Evolutionary conservation across 306 rosid genomes (phyloP).

Genomic region (Vigna mungo): DNA sequence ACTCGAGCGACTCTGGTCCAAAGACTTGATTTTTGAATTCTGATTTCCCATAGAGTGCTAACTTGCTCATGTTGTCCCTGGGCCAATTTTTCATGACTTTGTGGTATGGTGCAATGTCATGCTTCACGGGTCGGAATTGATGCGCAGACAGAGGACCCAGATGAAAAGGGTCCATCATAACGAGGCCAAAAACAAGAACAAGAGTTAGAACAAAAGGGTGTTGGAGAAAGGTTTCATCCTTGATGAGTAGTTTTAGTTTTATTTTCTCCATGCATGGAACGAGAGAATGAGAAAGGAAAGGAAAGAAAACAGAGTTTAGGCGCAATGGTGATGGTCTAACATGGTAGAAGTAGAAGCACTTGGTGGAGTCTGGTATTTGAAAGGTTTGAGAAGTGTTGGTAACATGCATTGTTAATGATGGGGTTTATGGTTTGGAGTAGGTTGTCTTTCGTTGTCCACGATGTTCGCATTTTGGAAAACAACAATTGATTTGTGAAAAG

Average conservation of each 20-base stretch:
- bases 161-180: constrained; percentile 88
- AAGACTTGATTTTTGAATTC: constrained; percentile 75
- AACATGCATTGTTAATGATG: constrained; percentile 58
- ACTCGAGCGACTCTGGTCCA: constrained; percentile 93
- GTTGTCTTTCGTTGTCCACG: constrained; percentile 58
- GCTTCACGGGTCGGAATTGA: constrained; percentile 78
- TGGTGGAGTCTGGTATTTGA: constrained; percentile 47
- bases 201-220: constrained; percentile 66
- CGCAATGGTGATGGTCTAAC: constrained; percentile 24
- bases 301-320: not conserved
- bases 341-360: constrained; percentile 37
- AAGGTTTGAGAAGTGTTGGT: constrained; percentile 42
- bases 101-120: constrained; percentile 80
- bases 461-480: constrained; percentile 42
- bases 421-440: constrained; percentile 54
- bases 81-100: constrained; percentile 87
- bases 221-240: constrained; percentile 74
- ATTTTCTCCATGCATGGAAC: constrained; percentile 74
- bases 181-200: constrained; percentile 64
- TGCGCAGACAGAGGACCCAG: constrained; percentile 74
- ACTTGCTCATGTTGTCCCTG: constrained; percentile 71
- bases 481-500: constrained; percentile 21
- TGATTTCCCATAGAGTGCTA: constrained; percentile 64
- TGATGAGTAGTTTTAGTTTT: constrained; percentile 50
- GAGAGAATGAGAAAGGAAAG: not conserved